Evolutionary conservation across 2,329 filamentous ascomycete species (phyloP).

Genomic region (Sphaerulina vaccinii): DNA sequence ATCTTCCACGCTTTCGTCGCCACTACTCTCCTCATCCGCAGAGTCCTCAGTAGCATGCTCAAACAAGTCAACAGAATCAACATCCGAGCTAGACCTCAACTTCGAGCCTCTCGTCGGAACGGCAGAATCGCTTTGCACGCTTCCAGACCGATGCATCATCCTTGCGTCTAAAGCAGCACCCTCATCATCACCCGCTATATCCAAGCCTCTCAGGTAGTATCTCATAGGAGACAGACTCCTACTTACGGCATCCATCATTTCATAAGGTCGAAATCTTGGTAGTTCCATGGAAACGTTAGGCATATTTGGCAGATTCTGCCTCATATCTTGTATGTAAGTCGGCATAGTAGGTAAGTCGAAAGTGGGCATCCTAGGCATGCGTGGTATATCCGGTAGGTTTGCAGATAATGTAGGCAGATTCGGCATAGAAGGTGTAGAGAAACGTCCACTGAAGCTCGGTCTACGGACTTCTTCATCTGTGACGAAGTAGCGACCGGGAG

Average conservation of each 20-base stretch:
- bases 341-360: constrained; percentile 28
- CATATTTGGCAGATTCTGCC: constrained; percentile 23
- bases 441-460: constrained; percentile 30
- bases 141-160: constrained; percentile 10
- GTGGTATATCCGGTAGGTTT: constrained; percentile 28
- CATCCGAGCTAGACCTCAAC: constrained; percentile 14
- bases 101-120: constrained; percentile 18
- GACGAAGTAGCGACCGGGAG: constrained; percentile 36
- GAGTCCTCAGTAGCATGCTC: constrained; percentile 35
- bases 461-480: constrained; percentile 31
- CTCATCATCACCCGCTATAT: constrained; percentile 19
- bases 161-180: not conserved
- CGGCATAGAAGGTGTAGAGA: constrained; percentile 34
- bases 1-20: constrained; percentile 20
- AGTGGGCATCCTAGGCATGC: constrained; percentile 35
- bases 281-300: constrained; percentile 36
- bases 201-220: constrained; percentile 43
- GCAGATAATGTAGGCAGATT: constrained; percentile 26
- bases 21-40: constrained; percentile 18
- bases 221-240: constrained; percentile 47
- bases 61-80: constrained; percentile 26
- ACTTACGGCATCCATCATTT: constrained; percentile 48
- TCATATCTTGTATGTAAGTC: constrained; percentile 18
- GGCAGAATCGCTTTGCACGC: constrained; percentile 20
- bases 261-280: constrained; percentile 45